Conservation (phyloP, 192 early-diverging fungal species). For the Backusella westeae region DNA sequence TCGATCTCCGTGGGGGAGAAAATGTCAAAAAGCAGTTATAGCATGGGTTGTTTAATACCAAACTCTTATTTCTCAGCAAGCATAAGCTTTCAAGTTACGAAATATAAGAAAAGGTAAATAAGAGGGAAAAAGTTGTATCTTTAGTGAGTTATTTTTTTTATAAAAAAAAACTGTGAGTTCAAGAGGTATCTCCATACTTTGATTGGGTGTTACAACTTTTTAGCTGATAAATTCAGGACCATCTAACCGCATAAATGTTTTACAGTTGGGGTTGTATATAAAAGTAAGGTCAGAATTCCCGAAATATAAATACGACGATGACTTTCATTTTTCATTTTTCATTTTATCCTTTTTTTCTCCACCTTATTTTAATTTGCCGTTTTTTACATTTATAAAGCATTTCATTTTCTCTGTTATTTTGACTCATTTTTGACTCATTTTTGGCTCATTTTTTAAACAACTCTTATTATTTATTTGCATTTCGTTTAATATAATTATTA, state of each 20-base stretch:
- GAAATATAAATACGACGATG: background rate
- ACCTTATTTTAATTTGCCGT: background rate
- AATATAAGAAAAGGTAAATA: background rate
- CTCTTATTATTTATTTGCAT: background rate
- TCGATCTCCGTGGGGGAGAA: background rate
- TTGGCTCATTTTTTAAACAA: background rate
- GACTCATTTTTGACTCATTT: background rate
- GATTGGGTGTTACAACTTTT: background rate
- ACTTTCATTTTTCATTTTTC: background rate
- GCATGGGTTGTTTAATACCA: background rate
- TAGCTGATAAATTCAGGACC: background rate
- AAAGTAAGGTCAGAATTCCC: background rate
- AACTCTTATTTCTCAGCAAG: background rate
- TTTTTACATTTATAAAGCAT: background rate
- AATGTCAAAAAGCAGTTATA: background rate
- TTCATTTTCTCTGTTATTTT: background rate
- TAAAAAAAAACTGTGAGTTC: background rate
- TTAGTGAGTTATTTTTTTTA: background rate
- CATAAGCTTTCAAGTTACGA: background rate
- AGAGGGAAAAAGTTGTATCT: background rate
- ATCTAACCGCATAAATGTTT: background rate
- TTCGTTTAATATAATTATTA: background rate
- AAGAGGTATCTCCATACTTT: background rate
- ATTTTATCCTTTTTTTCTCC: background rate
- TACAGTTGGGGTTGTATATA: background rate